Evolutionary conservation across 2,329 filamentous ascomycete genomes (phyloP).

Genomic region (Colletotrichum higginsianum): DNA sequence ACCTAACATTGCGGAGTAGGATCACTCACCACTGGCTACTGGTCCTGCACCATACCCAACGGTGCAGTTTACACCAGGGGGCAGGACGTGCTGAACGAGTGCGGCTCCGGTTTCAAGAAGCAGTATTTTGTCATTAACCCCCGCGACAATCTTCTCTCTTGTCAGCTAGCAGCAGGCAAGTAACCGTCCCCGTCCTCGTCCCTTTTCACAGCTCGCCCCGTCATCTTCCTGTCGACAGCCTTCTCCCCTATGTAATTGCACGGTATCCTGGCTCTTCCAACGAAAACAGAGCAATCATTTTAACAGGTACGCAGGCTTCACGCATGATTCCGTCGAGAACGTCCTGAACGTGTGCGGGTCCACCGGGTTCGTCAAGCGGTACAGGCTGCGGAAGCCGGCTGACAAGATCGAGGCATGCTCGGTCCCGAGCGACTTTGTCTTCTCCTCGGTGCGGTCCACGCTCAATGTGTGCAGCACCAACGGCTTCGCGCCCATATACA

Average conservation of each 20-base stretch:
- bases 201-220: background rate
- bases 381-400: background rate
- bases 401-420: background rate
- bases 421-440: background rate
- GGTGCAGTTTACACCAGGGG: background rate
- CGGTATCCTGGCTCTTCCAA: background rate
- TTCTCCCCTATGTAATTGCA: background rate
- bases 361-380: background rate
- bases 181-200: background rate
- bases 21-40: background rate
- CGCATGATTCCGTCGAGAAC: background rate
- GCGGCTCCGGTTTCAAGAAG: background rate
- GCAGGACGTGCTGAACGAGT: background rate
- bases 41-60: background rate
- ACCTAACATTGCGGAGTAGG: background rate
- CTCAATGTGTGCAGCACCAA: too few species aligned
- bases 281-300: background rate
- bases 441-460: too few species aligned
- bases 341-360: background rate
- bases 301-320: background rate
- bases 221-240: background rate
- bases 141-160: background rate
- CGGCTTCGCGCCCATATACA: background rate
- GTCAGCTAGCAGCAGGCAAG: background rate
- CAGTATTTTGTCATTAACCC: background rate